Conservation (phyloP, 2,329 filamentous ascomycete genomes). For the Fusarium paranaense region DNA sequence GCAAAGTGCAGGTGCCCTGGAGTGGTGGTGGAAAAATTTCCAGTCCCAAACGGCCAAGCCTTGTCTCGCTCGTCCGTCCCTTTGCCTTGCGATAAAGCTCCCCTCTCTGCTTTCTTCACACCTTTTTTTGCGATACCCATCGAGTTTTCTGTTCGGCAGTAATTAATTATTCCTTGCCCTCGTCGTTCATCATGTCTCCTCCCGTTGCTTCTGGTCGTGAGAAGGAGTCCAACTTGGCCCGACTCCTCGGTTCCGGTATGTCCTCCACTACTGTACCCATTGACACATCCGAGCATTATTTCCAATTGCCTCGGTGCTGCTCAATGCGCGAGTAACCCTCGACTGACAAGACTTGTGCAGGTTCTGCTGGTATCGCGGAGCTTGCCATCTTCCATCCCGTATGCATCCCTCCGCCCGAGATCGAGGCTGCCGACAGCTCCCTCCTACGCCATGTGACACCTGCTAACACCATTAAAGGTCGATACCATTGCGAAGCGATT, state of each 20-base stretch:
- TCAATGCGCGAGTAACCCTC: neutral
- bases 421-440: constrained; percentile 8
- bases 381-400: constrained; percentile 93
- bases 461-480: constrained; percentile 67
- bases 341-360: constrained; percentile 59
- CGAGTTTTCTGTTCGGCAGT: constrained; percentile 11
- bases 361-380: constrained; percentile 92
- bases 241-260: constrained; percentile 90
- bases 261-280: constrained; percentile 13
- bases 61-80: constrained; percentile 1
- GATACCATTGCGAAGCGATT: constrained; percentile 98
- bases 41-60: constrained; percentile 14
- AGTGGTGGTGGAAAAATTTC: constrained; percentile 43
- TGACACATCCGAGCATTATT: constrained; percentile 10
- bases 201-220: constrained; percentile 61
- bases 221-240: constrained; percentile 89
- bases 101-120: constrained; percentile 7
- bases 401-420: constrained; percentile 49
- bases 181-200: constrained; percentile 68
- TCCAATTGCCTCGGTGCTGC: neutral
- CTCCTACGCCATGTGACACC: constrained; percentile 11
- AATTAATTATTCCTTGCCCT: constrained; percentile 1
- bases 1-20: constrained; percentile 34
- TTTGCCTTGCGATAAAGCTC: constrained; percentile 26
- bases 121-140: constrained; percentile 7